These are phyloP conservation scores for Entomortierella beljakovae DNA, from an alignment of 192 early-diverging fungal species.

Conservation along the genomic window DNA sequence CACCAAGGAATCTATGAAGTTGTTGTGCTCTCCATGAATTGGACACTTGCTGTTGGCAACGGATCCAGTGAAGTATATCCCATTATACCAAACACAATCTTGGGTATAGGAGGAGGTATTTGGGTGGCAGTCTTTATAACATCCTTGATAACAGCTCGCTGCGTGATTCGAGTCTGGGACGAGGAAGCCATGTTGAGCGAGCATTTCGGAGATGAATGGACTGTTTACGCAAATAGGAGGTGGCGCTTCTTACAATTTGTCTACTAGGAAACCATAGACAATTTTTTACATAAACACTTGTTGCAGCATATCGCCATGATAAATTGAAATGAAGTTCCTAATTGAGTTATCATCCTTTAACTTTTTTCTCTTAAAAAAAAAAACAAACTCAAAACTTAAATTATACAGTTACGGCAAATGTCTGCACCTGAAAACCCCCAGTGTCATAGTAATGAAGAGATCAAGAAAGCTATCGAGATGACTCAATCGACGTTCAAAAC, in stretches of 20 bases:
- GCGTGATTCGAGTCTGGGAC: conserved; percentile 1
- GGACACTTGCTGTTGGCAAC: neutral
- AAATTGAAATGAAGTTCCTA: too few relatives aligned
- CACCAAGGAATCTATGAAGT: conserved; percentile 14
- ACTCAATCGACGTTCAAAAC: too few relatives aligned
- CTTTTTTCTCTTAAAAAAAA: too few relatives aligned
- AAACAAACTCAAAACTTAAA: too few relatives aligned
- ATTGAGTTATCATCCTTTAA: too few relatives aligned
- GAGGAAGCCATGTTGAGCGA: conserved; percentile 29
- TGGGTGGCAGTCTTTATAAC: neutral
- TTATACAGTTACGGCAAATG: too few relatives aligned
- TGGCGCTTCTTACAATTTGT: neutral
- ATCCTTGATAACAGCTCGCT: neutral
- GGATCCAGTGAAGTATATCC: neutral
- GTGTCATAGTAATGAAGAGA: too few relatives aligned
- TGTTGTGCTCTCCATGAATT: neutral
- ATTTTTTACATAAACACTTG: neutral
- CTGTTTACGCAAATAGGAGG: conserved; percentile 17
- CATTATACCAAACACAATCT: neutral
- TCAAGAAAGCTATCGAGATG: too few relatives aligned
- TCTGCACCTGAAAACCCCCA: too few relatives aligned
- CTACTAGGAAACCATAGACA: neutral
- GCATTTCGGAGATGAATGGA: conserved; percentile 28
- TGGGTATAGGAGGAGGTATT: neutral
- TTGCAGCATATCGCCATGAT: too few relatives aligned